Evolutionary conservation across 345 rosid species (phyloP), one percentile per base, ranked within the genome.

Genomic region (Eucalyptus curtisii): DNA sequence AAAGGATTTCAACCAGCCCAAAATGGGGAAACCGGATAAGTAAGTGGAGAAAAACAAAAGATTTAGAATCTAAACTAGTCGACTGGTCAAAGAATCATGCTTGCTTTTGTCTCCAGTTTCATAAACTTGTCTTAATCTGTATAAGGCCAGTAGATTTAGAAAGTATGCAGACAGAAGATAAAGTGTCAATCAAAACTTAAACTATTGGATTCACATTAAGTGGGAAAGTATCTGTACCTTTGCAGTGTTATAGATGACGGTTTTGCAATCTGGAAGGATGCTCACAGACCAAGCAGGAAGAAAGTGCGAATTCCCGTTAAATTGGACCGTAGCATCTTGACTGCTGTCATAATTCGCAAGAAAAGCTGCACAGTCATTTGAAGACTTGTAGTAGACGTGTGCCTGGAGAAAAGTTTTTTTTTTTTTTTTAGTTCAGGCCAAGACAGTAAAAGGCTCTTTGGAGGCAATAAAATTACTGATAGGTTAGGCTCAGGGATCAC

Each of bases 201-300:
- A 25, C 25, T 44, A 11, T 15, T 47, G 33, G 33, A 48, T 61
- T 20, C 86, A 8, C 30, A 27, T 47, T 52, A 44, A 71, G 57
- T 61, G 30, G 47, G 30, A 49, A 8, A 17, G 25, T 15, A 50
- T 37, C 20, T 12, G 48, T 91, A 95, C 96, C 95, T 93, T 95
- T 47, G 94, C 95, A 13, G 97, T 94, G 92, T 93, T 95, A 89
- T 91, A 93, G 59, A 94, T 88, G 81, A 93, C 94, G 88, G 93
- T 93, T 90, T 89, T 93, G 86, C 96, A 95, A 88, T 95, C 97
- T 25, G 97, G 95, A 55, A 95, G 95, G 86, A 95, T 94, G 94
- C 97, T 95, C 27, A 95, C 96, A 33, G 97, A 95, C 97, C 97
- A 95, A 88, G 97, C 94, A 11, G 97, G 95, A 88, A 95, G 96